Evolutionary conservation across 2,329 filamentous ascomycete genomes (phyloP).

Genomic region (Xylaria sp.): DNA sequence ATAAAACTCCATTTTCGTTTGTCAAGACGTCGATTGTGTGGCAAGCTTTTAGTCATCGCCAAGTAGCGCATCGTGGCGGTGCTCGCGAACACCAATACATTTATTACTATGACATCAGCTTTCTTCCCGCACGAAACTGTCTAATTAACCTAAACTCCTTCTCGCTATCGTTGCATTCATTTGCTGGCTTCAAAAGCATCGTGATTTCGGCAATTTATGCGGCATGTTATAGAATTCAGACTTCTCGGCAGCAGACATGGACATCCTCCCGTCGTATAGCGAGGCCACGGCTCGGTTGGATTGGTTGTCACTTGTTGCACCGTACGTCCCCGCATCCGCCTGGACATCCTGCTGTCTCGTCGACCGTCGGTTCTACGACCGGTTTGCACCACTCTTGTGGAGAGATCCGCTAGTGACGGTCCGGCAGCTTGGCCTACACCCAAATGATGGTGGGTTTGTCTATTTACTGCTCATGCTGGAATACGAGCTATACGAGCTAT

Average conservation of each 20-base stretch:
- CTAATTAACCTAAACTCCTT: background rate
- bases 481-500: too few relatives aligned
- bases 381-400: constrained; percentile 65
- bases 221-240: background rate
- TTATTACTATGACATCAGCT: constrained; percentile 32
- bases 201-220: background rate
- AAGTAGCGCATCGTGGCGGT: constrained; percentile 19
- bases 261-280: constrained; percentile 62
- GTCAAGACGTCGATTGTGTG: background rate
- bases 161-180: background rate
- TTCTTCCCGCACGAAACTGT: background rate
- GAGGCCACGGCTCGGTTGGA: constrained; percentile 59
- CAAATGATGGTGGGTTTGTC: constrained; percentile 54
- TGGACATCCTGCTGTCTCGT: constrained; percentile 61
- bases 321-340: constrained; percentile 55
- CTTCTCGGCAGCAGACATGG: constrained; percentile 40
- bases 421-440: constrained; percentile 54
- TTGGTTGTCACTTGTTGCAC: constrained; percentile 61
- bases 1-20: background rate
- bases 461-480: background rate
- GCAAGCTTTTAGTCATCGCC: constrained; percentile 17
- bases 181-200: background rate
- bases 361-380: constrained; percentile 56
- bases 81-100: constrained; percentile 11
- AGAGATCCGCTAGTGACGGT: constrained; percentile 57